Conservation (phyloP, 768 basidiomycete genomes). For the Suillus occidentalis region DNA sequence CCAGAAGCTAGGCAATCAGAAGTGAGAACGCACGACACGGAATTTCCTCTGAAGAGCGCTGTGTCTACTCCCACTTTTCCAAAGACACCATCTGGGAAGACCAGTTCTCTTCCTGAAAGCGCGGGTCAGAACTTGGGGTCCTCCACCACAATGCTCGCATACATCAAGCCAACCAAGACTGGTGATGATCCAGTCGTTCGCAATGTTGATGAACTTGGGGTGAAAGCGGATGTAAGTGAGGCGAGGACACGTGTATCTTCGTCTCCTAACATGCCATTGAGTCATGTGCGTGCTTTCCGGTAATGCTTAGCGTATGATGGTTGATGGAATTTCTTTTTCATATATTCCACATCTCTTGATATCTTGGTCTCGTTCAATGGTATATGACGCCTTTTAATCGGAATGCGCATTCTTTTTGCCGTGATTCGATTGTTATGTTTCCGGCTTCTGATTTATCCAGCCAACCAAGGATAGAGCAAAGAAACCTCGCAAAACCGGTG, state of each 20-base stretch:
- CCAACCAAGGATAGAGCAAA: conserved; percentile 74
- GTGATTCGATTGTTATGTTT: conserved; percentile 18
- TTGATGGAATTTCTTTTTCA: conserved; percentile 33
- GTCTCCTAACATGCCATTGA: conserved; percentile 64
- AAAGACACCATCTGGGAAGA: conserved; percentile 29
- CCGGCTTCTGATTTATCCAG: conserved; percentile 38
- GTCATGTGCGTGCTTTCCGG: conserved; percentile 86
- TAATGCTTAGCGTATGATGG: conserved; percentile 51
- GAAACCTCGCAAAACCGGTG: conserved; percentile 55
- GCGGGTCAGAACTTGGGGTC: conserved; percentile 57
- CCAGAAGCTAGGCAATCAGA: conserved; percentile 26
- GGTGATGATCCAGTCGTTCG: conserved; percentile 40
- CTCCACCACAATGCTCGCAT: conserved; percentile 73
- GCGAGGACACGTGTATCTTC: conserved; percentile 29
- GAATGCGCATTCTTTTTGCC: conserved; percentile 22
- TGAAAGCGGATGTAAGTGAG: conserved; percentile 38
- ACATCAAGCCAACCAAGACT: conserved; percentile 50
- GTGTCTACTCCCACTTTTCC: conserved; percentile 41
- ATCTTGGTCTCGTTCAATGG: conserved; percentile 29
- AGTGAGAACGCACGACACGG: conserved; percentile 34
- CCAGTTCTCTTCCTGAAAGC: conserved; percentile 24
- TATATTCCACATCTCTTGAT: conserved; percentile 10
- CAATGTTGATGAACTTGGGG: conserved; percentile 41
- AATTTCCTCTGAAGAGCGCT: conserved; percentile 39
- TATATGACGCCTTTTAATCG: conserved; percentile 29